Conservation (phyloP, 2,329 filamentous ascomycete species). For the Onygenales sp. region DNA sequence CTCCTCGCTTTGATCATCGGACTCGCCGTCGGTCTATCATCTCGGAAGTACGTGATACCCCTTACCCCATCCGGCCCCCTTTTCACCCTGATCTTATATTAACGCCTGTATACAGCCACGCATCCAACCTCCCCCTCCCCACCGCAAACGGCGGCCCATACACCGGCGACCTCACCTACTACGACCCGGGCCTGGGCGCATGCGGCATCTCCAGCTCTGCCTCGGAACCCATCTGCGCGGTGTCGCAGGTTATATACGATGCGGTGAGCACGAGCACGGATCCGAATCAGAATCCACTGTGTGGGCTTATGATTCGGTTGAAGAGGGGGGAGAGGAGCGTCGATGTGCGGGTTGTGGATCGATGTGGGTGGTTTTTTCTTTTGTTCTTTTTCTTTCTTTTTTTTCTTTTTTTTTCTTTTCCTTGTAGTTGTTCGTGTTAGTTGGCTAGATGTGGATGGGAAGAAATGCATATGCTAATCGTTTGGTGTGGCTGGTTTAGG, state of each 20-base stretch:
- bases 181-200: slow-evolving; percentile 55
- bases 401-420: neutral
- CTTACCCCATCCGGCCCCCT: neutral
- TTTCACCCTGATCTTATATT: neutral
- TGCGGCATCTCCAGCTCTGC: slow-evolving; percentile 52
- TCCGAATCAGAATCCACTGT: slow-evolving; percentile 58
- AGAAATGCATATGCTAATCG: slow-evolving; percentile 7
- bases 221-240: slow-evolving; percentile 53
- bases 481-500: slow-evolving; percentile 17
- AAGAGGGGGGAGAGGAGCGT: slow-evolving; percentile 45
- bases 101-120: slow-evolving; percentile 2
- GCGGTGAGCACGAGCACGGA: slow-evolving; percentile 42
- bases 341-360: slow-evolving; percentile 59
- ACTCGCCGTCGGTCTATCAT: slow-evolving; percentile 23
- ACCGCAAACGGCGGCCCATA: slow-evolving; percentile 41
- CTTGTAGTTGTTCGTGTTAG: neutral
- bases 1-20: slow-evolving; percentile 25
- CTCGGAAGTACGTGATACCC: slow-evolving; percentile 6
- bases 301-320: slow-evolving; percentile 57
- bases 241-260: slow-evolving; percentile 61
- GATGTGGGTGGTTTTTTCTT: slow-evolving; percentile 37
- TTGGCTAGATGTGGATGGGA: neutral
- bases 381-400: neutral
- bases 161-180: slow-evolving; percentile 61
- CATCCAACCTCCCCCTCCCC: slow-evolving; percentile 42